Evolutionary conservation across 2,329 filamentous ascomycete species (phyloP).

Genomic region (Xylariaceae sp.): DNA sequence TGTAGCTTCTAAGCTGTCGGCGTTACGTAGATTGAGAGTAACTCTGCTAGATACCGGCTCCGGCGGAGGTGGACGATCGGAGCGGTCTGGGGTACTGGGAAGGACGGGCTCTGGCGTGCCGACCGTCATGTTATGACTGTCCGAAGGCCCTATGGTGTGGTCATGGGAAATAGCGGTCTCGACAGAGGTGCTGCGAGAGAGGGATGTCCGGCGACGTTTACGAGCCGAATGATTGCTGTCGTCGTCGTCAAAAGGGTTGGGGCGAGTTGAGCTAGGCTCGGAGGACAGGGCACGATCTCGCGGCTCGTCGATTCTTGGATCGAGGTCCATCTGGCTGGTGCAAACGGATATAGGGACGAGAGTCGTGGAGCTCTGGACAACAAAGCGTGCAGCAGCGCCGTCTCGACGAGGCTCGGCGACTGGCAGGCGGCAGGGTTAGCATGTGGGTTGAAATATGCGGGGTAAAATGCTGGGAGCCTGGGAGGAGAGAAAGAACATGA

Average conservation of each 20-base stretch:
- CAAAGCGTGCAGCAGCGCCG: conserved; percentile 40
- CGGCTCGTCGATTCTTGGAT: conserved; percentile 45
- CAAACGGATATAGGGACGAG: conserved; percentile 35
- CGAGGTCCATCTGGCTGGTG: conserved; percentile 51
- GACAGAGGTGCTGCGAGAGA: conserved; percentile 50
- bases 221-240: conserved; percentile 45
- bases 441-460: conserved; percentile 43
- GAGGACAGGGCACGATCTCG: conserved; percentile 56
- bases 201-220: conserved; percentile 58
- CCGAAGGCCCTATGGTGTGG: conserved; percentile 29
- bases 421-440: conserved; percentile 46
- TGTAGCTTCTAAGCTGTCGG: conserved; percentile 37
- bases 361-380: conserved; percentile 43
- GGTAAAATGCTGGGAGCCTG: conserved; percentile 16
- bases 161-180: conserved; percentile 37
- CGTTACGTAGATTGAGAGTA: conserved; percentile 55
- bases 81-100: conserved; percentile 39
- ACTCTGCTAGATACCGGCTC: conserved; percentile 52
- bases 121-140: conserved; percentile 37
- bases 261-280: conserved; percentile 58
- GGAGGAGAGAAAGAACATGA: conserved; percentile 16
- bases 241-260: conserved; percentile 59
- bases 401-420: conserved; percentile 50
- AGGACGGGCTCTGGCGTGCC: conserved; percentile 36
- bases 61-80: conserved; percentile 32